Evolutionary conservation across 2,329 filamentous ascomycete species (phyloP), one percentile per base, ranked within the genome.

Genomic region (Aspergillus chevalieri): DNA sequence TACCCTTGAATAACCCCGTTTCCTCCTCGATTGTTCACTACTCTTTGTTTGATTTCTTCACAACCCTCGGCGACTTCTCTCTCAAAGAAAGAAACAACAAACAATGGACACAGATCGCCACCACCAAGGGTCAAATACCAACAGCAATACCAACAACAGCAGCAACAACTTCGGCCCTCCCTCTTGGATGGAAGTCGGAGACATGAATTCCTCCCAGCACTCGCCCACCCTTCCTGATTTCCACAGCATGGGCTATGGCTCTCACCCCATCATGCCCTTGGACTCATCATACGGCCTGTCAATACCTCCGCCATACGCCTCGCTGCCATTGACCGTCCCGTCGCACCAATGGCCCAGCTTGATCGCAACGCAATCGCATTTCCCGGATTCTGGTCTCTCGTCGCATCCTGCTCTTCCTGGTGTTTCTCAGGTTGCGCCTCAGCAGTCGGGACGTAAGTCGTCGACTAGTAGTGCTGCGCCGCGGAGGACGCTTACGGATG

Each of bases 401-500:
- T 75, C 80, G 5, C 61, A 72, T n/a, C 67, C 76, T 15, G 74
- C 78, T 28, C 73, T 79, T 12, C 70, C 74, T 17, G 73, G 79
- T 15, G 74, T 79, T 51, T 75, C 80, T 43, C 78, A 78, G 36
- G 73, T 78, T 34, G 72, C 77, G 52, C 71, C 73, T 2, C 51
- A 60, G 28, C 61, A 60, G 26, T 58, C 56, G n/a, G 48, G 59
- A 17, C 63, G 64, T 39, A 66, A 64, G 69, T 58, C 74, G 50
- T 75, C 56, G 54, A 61, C 75, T 65, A 55, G 75, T 60, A 52
- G 64, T 12, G 72, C 85, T 44, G 87, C 86, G 44, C 87, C 88
- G 3, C 80, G 90, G 59, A 89, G 89, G 71, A 97, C 92, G 1
- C 76, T 98, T 59, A 96, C 90, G 6, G 89, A 95, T 64, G 85